phyloP scores from a whole-genome alignment of 345 rosid species.

The Anastatica hierochuntica region DNA sequence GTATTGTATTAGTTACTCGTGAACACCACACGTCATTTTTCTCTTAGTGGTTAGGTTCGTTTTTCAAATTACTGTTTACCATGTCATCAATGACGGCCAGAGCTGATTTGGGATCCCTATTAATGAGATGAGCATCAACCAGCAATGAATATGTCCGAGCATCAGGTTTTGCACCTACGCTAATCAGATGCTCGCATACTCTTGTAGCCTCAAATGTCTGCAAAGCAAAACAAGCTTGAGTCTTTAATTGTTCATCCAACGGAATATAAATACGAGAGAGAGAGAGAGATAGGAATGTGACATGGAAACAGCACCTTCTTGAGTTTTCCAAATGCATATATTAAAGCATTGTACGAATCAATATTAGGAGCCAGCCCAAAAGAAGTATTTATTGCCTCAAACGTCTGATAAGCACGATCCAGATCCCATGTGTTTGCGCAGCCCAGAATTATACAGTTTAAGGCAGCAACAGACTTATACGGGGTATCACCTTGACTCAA shows the following conservation, averaged over 20 bases:
- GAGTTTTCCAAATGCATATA: slow-evolving; percentile 76
- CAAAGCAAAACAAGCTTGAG: slow-evolving; percentile 10
- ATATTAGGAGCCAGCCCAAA: slow-evolving; percentile 75
- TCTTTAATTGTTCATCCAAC: background rate
- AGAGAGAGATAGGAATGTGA: slow-evolving; percentile 1
- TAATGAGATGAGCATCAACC: slow-evolving; percentile 83
- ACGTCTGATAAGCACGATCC: slow-evolving; percentile 93
- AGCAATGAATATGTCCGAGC: slow-evolving; percentile 65
- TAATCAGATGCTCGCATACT: slow-evolving; percentile 69
- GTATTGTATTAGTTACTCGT: slow-evolving; percentile 5
- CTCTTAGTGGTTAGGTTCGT: background rate
- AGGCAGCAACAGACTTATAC: slow-evolving; percentile 85
- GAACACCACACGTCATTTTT: background rate
- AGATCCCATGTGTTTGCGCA: slow-evolving; percentile 95
- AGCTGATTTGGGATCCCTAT: slow-evolving; percentile 77
- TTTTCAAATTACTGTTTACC: slow-evolving; percentile 36
- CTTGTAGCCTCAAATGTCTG: slow-evolving; percentile 84
- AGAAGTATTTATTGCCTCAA: slow-evolving; percentile 66
- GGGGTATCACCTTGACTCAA: slow-evolving; percentile 62
- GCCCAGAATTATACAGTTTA: slow-evolving; percentile 85
- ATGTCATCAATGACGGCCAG: slow-evolving; percentile 53
- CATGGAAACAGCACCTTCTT: slow-evolving; percentile 52
- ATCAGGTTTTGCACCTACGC: slow-evolving; percentile 79
- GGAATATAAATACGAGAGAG: background rate
- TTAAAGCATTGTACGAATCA: slow-evolving; percentile 76